phyloP scores from a whole-genome alignment of 176 grass and related monocot genomes.

The Cocos nucifera region DNA sequence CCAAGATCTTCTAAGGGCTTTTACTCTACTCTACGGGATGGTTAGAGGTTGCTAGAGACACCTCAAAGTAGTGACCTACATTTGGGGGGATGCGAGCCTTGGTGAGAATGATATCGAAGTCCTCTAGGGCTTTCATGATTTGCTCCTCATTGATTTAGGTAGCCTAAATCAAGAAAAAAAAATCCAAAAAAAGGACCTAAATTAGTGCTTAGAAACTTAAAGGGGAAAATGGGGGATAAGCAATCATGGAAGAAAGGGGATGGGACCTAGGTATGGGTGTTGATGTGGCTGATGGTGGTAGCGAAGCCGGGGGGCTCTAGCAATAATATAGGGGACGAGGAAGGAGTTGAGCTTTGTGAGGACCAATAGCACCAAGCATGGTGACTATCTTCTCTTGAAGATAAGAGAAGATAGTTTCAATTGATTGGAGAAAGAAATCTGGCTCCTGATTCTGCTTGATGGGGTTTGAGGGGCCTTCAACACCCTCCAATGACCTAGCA shows the following conservation, averaged over 20 bases:
- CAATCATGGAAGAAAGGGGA: background rate
- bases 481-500: too few species aligned
- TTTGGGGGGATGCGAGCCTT: slow-evolving; percentile 25
- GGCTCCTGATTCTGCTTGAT: too few species aligned
- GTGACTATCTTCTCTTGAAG: background rate
- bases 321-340: slow-evolving; percentile 34
- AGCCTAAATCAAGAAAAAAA: slow-evolving; percentile 8
- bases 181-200: background rate
- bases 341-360: slow-evolving; percentile 45
- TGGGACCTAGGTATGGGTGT: slow-evolving; percentile 25
- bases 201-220: background rate
- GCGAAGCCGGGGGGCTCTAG: slow-evolving; percentile 32
- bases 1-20: too few species aligned
- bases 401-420: too few species aligned
- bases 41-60: too few species aligned
- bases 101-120: slow-evolving; percentile 32
- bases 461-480: too few species aligned
- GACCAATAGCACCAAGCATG: slow-evolving; percentile 30
- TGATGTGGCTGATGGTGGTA: slow-evolving; percentile 32
- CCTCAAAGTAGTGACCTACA: too few species aligned
- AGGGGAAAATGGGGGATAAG: too few species aligned
- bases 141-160: slow-evolving; percentile 18
- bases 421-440: too few species aligned
- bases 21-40: too few species aligned
- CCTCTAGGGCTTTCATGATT: slow-evolving; percentile 34